Conservation (phyloP, 495 filamentous ascomycete species). For the Penicillium herquei region DNA sequence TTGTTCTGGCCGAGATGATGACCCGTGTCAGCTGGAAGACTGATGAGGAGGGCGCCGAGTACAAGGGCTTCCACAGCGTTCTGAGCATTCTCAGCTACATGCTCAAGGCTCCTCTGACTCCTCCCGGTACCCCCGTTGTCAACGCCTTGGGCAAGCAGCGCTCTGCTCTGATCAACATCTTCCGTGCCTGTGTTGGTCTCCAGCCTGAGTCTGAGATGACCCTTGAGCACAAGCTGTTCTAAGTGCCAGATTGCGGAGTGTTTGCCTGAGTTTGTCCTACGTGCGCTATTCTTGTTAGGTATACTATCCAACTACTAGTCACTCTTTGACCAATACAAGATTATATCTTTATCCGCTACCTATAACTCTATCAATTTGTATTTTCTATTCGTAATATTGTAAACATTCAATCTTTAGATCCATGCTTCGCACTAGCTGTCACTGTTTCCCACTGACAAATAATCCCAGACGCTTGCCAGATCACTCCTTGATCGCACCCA, state of each 20-base stretch:
- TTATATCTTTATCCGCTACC: too few species aligned
- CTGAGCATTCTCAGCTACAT: slow-evolving; percentile 98
- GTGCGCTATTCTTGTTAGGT: too few species aligned
- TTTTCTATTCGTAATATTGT: too few species aligned
- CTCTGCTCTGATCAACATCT: slow-evolving; percentile 92
- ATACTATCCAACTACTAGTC: slow-evolving; percentile 31
- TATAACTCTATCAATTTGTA: too few species aligned
- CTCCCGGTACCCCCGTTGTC: slow-evolving; percentile 92
- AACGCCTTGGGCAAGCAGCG: slow-evolving; percentile 98
- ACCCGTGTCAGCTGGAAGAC: slow-evolving; percentile 93
- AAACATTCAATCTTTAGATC: too few species aligned
- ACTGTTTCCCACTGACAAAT: neutral
- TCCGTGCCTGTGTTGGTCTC: slow-evolving; percentile 95
- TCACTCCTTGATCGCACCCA: slow-evolving; percentile 24
- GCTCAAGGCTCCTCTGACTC: slow-evolving; percentile 97
- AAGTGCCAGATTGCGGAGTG: neutral
- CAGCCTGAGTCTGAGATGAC: slow-evolving; percentile 99
- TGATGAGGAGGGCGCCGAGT: slow-evolving; percentile 60
- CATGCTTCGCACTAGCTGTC: too few species aligned
- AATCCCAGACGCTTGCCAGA: neutral
- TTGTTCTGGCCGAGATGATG: slow-evolving; percentile 93
- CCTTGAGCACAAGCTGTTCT: slow-evolving; percentile 88
- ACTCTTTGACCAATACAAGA: slow-evolving; percentile 25
- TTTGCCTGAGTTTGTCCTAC: neutral
- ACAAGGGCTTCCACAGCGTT: slow-evolving; percentile 93